Percentiles rank a stretch among this genome's conserved stretches.
Conservation (phyloP, 2,329 filamentous ascomycete genomes). For the Diaporthe sp. region DNA sequence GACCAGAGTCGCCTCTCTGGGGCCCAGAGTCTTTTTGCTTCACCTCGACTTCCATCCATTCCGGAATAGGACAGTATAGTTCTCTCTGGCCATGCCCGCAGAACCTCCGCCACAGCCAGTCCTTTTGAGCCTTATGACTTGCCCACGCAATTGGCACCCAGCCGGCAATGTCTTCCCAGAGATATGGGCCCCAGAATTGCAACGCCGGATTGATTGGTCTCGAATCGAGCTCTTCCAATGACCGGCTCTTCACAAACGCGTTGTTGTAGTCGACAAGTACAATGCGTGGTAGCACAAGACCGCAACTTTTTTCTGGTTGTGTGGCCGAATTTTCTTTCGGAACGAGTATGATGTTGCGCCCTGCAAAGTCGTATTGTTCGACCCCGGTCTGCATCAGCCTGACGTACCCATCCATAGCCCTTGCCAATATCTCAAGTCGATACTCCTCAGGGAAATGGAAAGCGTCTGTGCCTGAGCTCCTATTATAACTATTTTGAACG, state of each 20-base stretch:
- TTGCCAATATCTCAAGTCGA: background rate
- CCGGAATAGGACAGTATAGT: background rate
- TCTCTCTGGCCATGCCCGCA: background rate
- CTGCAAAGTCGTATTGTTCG: background rate
- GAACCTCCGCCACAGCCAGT: background rate
- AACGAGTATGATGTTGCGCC: background rate
- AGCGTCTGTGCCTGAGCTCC: background rate
- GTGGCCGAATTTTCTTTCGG: background rate
- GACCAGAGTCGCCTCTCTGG: too few species aligned
- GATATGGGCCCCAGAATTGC: background rate
- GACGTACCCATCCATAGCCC: slow-evolving; percentile 5
- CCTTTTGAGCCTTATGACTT: background rate
- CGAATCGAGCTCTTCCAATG: background rate
- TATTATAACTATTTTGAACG: background rate
- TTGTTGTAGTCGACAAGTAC: background rate
- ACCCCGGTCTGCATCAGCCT: background rate
- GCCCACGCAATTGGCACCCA: background rate
- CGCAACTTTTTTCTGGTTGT: too few species aligned
- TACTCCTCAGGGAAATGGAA: background rate
- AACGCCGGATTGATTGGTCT: background rate
- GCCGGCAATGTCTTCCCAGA: background rate
- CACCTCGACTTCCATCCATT: background rate
- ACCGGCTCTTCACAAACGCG: background rate
- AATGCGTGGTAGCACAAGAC: background rate
- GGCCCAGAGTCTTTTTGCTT: background rate